Conservation (phyloP, 163 green algal genomes). For the Scenedesmus sp. region DNA sequence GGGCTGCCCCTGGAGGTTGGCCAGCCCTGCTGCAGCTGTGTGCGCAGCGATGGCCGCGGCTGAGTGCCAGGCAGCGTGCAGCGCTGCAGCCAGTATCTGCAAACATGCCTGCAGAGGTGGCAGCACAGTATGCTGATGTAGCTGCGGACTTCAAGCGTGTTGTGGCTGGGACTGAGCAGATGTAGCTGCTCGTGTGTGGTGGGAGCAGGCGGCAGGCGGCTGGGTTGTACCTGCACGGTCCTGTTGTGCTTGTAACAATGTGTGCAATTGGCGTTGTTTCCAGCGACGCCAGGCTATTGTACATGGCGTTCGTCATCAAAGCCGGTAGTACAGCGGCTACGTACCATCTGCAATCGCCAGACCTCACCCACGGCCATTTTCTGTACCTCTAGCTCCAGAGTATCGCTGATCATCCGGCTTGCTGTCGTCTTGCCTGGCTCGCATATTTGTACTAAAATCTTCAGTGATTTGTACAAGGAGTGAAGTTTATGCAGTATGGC, state of each 20-base stretch:
- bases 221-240: no score
- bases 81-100: background rate
- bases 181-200: background rate
- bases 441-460: background rate
- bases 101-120: background rate
- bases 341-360: no score
- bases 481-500: background rate
- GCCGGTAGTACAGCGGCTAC: no score
- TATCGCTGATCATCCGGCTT: background rate
- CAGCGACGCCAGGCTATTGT: no score
- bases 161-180: background rate
- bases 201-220: no score
- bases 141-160: background rate
- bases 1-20: background rate
- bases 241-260: no score
- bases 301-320: no score
- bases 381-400: background rate
- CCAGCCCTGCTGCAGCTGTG: background rate
- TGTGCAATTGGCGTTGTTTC: no score
- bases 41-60: background rate
- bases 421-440: background rate
- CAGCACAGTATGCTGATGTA: background rate
- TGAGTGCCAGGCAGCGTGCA: background rate
- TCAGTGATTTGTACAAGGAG: no score
- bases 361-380: no score